Conservation (phyloP, 495 filamentous ascomycete genomes). For the Sordaria brevicollis region DNA sequence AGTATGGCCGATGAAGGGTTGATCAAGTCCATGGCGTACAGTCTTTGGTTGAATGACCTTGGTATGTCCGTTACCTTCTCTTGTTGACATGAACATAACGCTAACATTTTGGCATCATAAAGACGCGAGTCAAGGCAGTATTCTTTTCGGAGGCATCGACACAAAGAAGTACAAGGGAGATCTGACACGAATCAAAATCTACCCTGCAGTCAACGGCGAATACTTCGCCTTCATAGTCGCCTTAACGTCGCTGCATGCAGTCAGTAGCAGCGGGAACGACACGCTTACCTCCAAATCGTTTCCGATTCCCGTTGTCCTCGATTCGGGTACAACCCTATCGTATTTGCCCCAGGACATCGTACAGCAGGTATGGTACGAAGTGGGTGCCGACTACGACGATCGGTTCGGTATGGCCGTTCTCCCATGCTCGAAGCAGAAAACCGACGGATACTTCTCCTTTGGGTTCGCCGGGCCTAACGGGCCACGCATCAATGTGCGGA, state of each 20-base stretch:
- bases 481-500: slow-evolving; percentile 57
- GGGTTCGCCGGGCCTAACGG: slow-evolving; percentile 53
- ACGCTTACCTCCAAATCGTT: slow-evolving; percentile 40
- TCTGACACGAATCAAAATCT: slow-evolving; percentile 56
- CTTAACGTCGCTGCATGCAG: slow-evolving; percentile 47
- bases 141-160: slow-evolving; percentile 85
- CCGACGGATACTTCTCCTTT: slow-evolving; percentile 58
- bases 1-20: slow-evolving; percentile 61
- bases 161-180: slow-evolving; percentile 70
- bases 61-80: slow-evolving; percentile 18
- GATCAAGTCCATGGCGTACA: slow-evolving; percentile 79
- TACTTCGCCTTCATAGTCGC: slow-evolving; percentile 61
- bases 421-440: slow-evolving; percentile 57
- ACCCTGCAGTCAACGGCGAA: slow-evolving; percentile 32
- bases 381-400: slow-evolving; percentile 47
- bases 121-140: slow-evolving; percentile 34
- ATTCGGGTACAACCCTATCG: slow-evolving; percentile 80
- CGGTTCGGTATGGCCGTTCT: slow-evolving; percentile 48
- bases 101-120: neutral
- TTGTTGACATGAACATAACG: neutral
- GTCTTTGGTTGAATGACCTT: slow-evolving; percentile 79
- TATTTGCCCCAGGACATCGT: slow-evolving; percentile 70
- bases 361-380: slow-evolving; percentile 53
- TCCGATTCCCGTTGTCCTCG: slow-evolving; percentile 62
- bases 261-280: slow-evolving; percentile 37